Evolutionary conservation across 257 asterid species (phyloP).

Genomic region (Linderniella brevidens): DNA sequence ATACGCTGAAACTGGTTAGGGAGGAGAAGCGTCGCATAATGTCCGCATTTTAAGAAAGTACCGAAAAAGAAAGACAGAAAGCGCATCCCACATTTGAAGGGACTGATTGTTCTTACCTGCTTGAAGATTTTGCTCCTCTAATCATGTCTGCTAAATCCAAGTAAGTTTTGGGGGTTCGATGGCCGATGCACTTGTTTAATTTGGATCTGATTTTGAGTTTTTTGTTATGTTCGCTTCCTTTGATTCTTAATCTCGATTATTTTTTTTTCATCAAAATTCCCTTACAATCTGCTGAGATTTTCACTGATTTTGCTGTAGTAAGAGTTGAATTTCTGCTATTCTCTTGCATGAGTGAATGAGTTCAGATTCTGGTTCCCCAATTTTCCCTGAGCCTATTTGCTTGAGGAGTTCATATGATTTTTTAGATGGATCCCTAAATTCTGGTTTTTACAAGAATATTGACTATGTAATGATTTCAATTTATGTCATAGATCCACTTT

Average conservation of each 20-base stretch:
- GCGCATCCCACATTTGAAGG: slow-evolving; percentile 6
- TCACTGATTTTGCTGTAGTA: not conserved
- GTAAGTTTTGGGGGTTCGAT: too few species aligned
- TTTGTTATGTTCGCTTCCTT: slow-evolving; percentile 15
- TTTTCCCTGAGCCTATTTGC: not conserved
- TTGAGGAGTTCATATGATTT: slow-evolving; percentile 1
- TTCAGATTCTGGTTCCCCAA: not conserved
- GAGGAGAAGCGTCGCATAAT: too few species aligned
- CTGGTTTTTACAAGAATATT: not conserved
- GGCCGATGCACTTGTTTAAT: too few species aligned
- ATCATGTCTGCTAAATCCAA: slow-evolving; percentile 64
- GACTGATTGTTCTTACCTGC: slow-evolving; percentile 6
- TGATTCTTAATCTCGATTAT: slow-evolving; percentile 12
- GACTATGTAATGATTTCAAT: not conserved
- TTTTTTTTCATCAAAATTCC: slow-evolving; percentile 5
- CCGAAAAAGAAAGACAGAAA: too few species aligned
- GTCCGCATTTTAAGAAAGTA: too few species aligned
- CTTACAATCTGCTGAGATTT: not conserved
- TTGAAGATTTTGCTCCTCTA: slow-evolving; percentile 5
- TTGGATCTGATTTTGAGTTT: slow-evolving; percentile 25
- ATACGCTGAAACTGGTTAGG: too few species aligned
- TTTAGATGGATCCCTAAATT: slow-evolving; percentile 2
- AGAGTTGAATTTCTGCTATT: not conserved
- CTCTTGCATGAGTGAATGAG: not conserved
- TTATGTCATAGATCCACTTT: slow-evolving; percentile 45